phyloP scores from a whole-genome alignment of 2,329 filamentous ascomycete genomes.

The Diplodia mutila region DNA sequence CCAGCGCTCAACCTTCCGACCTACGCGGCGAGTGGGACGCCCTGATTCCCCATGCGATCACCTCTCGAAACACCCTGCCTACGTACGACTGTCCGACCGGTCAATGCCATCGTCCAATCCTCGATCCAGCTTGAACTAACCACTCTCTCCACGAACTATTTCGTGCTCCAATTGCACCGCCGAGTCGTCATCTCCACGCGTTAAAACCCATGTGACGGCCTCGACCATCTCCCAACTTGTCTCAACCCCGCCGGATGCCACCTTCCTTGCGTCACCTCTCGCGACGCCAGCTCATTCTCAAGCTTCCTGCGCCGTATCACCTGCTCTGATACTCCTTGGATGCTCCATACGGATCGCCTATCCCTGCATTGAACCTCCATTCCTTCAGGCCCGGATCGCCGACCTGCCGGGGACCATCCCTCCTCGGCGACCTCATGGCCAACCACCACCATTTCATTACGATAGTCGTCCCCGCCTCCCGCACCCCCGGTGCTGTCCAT shows the following conservation, averaged over 20 bases:
- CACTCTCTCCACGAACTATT: not conserved
- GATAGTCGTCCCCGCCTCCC: constrained; percentile 10
- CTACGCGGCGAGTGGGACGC: too few relatives aligned
- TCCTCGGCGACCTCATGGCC: constrained; percentile 8
- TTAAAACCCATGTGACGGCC: not conserved
- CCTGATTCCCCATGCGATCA: not conserved
- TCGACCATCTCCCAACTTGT: not conserved
- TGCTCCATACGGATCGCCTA: not conserved
- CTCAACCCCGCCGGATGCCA: not conserved
- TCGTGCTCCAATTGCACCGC: not conserved
- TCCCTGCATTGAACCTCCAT: not conserved
- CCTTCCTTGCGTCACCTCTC: not conserved
- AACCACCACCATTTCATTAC: constrained; percentile 10
- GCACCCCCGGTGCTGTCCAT: not conserved
- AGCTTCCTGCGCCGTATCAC: not conserved
- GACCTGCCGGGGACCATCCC: constrained; percentile 8
- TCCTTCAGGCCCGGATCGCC: not conserved
- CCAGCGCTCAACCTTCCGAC: not conserved
- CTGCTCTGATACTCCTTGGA: not conserved
- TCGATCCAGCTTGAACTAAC: not conserved
- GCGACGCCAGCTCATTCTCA: not conserved
- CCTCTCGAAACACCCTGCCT: not conserved
- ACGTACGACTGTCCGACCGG: constrained; percentile 1
- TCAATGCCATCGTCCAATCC: not conserved
- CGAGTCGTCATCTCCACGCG: not conserved